Conservation (phyloP, 1,284 basidiomycete species). For the Cryptococcus hybrid region DNA sequence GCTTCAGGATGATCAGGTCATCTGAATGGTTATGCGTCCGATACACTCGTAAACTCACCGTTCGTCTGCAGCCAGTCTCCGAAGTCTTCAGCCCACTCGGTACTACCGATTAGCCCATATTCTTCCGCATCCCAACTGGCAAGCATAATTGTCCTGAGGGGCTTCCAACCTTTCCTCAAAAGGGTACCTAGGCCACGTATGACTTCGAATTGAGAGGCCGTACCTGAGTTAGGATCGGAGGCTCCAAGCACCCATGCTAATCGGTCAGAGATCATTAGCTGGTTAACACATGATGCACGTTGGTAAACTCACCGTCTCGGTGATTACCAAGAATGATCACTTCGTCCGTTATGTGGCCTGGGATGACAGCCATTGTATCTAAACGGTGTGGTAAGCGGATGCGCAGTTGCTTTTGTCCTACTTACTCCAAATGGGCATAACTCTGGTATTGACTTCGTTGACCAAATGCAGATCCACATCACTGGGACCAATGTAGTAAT, state of each 20-base stretch:
- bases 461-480: constrained; percentile 51
- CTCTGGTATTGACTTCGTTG: constrained; percentile 65
- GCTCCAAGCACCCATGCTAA: constrained; percentile 66
- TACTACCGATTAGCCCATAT: constrained; percentile 83
- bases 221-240: constrained; percentile 82
- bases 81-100: constrained; percentile 89
- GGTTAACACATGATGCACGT: not conserved
- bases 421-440: constrained; percentile 56
- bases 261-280: constrained; percentile 26
- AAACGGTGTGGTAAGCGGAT: not conserved
- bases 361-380: constrained; percentile 82
- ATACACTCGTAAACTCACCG: constrained; percentile 40
- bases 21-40: constrained; percentile 18
- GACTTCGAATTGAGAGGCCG: constrained; percentile 79
- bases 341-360: constrained; percentile 82
- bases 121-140: constrained; percentile 94
- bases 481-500: constrained; percentile 56
- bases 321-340: constrained; percentile 83
- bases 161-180: constrained; percentile 76
- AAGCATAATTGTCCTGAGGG: constrained; percentile 80
- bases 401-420: not conserved
- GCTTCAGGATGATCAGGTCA: constrained; percentile 9
- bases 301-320: constrained; percentile 63
- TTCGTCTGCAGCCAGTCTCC: constrained; percentile 71
- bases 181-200: constrained; percentile 77